Conservation (phyloP, 148 eudicot species). For the Hydrangea macrophylla region DNA sequence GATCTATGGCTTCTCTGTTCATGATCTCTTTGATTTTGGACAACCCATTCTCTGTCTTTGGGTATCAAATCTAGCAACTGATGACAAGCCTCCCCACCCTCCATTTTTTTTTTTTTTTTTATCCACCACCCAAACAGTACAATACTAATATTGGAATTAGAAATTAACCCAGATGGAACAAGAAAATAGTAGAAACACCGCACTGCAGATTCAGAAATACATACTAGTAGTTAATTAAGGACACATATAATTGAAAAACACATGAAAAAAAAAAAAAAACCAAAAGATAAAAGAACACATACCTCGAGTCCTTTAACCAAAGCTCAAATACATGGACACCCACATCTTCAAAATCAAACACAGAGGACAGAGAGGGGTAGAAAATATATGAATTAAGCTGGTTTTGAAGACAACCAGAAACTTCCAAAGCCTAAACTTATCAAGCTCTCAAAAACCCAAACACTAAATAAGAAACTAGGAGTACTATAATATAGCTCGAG, state of each 20-base stretch:
- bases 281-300: background rate
- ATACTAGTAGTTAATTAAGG: background rate
- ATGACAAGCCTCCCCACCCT: slow-evolving; percentile 34
- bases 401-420: background rate
- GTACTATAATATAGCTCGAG: no score
- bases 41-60: slow-evolving; percentile 27
- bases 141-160: background rate
- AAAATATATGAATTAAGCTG: background rate
- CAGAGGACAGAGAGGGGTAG: background rate
- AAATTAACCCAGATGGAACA: slow-evolving; percentile 15
- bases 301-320: background rate
- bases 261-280: background rate
- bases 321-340: slow-evolving; percentile 21
- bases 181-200: slow-evolving; percentile 1
- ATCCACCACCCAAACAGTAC: no score
- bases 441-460: slow-evolving; percentile 2
- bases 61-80: slow-evolving; percentile 60
- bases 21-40: slow-evolving; percentile 13
- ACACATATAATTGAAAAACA: background rate
- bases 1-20: slow-evolving; percentile 21
- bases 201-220: background rate
- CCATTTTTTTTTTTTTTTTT: slow-evolving; percentile 22
- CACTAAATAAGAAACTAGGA: background rate
- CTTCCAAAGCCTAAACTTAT: slow-evolving; percentile 6
- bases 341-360: slow-evolving; percentile 27